These are phyloP conservation scores for Alternaria panax DNA, from an alignment of 2,329 filamentous ascomycete species.

Conservation along the genomic window DNA sequence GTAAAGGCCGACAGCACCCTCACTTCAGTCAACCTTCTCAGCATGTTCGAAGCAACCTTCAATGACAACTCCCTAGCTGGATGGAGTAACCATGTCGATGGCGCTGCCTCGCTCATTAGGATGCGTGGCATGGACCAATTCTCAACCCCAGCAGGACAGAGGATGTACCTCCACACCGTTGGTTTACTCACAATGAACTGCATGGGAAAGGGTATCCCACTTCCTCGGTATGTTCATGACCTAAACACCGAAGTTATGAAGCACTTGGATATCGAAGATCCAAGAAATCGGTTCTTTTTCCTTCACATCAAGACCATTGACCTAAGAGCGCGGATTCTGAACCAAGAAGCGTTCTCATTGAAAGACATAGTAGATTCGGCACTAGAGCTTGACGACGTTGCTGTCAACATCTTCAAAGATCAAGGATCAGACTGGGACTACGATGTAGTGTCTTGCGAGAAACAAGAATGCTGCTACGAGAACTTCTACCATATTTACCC, in stretches of 20 bases:
- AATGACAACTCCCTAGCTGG: constrained; percentile 40
- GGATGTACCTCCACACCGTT: constrained; percentile 44
- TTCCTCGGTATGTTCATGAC: constrained; percentile 36
- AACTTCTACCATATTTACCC: constrained; percentile 45
- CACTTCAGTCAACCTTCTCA: constrained; percentile 34
- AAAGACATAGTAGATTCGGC: constrained; percentile 34
- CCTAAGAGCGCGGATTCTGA: constrained; percentile 37
- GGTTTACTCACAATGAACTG: constrained; percentile 39
- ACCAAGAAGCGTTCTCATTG: constrained; percentile 22
- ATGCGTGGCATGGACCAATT: constrained; percentile 44
- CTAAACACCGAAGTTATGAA: constrained; percentile 35
- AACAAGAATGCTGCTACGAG: constrained; percentile 27
- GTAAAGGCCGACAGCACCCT: constrained; percentile 44
- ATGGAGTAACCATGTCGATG: constrained; percentile 49
- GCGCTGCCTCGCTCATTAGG: constrained; percentile 42
- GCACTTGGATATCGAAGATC: constrained; percentile 31
- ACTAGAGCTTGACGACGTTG: constrained; percentile 33
- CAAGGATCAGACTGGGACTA: constrained; percentile 34
- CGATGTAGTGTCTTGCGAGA: constrained; percentile 22
- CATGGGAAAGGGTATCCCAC: constrained; percentile 30
- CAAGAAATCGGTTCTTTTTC: constrained; percentile 38
- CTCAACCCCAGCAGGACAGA: constrained; percentile 34
- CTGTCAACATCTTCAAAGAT: constrained; percentile 29
- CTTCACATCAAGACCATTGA: constrained; percentile 38
- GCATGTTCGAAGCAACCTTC: constrained; percentile 46